Conservation (phyloP, 768 basidiomycete species). For the Lactifluus volemus region DNA sequence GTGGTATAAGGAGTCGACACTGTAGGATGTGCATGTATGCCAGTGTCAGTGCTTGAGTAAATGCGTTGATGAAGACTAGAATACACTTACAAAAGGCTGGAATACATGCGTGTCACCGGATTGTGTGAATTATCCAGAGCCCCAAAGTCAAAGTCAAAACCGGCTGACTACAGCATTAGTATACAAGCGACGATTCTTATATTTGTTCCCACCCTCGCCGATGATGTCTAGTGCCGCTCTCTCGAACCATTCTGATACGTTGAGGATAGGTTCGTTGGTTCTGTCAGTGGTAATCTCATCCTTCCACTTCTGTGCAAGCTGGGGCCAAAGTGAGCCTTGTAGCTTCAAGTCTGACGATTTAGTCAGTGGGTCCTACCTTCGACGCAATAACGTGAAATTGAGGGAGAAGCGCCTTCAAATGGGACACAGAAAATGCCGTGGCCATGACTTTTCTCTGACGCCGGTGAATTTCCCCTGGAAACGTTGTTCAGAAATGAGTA, state of each 20-base stretch:
- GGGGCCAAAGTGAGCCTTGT: not conserved
- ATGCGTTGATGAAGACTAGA: not conserved
- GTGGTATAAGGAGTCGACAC: conserved; percentile 21
- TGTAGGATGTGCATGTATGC: conserved; percentile 2
- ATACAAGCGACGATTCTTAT: not conserved
- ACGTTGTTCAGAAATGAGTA: not conserved
- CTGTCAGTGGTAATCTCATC: conserved; percentile 19
- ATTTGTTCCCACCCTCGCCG: conserved; percentile 21
- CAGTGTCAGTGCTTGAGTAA: not conserved
- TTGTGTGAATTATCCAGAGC: conserved; percentile 7
- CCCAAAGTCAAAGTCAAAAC: conserved; percentile 11
- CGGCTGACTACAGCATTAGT: not conserved
- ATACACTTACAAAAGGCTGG: conserved; percentile 8
- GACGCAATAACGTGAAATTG: conserved; percentile 23
- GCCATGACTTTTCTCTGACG: conserved; percentile 27
- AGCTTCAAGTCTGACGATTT: conserved; percentile 9
- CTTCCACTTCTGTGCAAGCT: conserved; percentile 23
- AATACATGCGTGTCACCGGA: conserved; percentile 7
- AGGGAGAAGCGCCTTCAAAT: conserved; percentile 23
- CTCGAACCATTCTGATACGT: conserved; percentile 21
- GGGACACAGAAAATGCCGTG: conserved; percentile 24
- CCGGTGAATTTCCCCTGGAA: conserved; percentile 20
- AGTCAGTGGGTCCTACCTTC: not conserved
- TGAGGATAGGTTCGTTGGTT: conserved; percentile 10
- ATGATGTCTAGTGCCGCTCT: conserved; percentile 25